Evolutionary conservation across 75 land plant species (phyloP).

Genomic region (Pinus albicaulis): DNA sequence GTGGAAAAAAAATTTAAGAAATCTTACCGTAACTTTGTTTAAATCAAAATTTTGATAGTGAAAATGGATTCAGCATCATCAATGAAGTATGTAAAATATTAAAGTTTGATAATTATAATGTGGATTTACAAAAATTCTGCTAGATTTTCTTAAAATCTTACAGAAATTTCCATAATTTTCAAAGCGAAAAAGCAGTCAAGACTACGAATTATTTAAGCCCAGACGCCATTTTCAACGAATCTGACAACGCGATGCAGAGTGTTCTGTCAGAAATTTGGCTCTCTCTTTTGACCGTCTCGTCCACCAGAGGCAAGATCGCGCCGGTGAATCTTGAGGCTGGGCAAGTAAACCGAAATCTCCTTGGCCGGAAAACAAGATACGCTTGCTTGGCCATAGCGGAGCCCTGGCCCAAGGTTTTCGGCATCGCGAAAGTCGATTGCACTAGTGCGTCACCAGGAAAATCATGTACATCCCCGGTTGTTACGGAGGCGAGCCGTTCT

Average conservation of each 20-base stretch:
- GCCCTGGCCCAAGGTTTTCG: constrained; percentile 95
- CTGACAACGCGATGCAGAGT: constrained; percentile 15
- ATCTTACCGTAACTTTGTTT: too few species aligned
- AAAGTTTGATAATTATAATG: too few species aligned
- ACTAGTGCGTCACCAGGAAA: constrained; percentile 35
- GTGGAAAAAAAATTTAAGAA: too few species aligned
- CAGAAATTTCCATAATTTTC: too few species aligned
- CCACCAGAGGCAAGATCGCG: constrained; percentile 28
- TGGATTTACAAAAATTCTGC: too few species aligned
- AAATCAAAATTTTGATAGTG: too few species aligned
- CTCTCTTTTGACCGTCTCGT: constrained; percentile 37
- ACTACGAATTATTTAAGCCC: too few species aligned
- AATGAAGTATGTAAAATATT: too few species aligned
- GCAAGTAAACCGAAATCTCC: constrained; percentile 60
- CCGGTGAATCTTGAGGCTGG: constrained; percentile 85
- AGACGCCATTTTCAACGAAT: constrained; percentile 41
- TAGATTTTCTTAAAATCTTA: too few species aligned
- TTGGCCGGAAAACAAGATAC: constrained; percentile 64
- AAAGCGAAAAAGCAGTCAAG: too few species aligned
- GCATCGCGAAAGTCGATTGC: constrained; percentile 89
- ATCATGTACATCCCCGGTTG: constrained; percentile 38
- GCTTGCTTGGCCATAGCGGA: constrained; percentile 86
- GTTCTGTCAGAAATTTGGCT: constrained; percentile 45
- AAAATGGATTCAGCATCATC: too few species aligned
- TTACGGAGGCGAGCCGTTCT: constrained; percentile 89